Conservation (phyloP, 257 asterid species). For the Solanum etuberosum region DNA sequence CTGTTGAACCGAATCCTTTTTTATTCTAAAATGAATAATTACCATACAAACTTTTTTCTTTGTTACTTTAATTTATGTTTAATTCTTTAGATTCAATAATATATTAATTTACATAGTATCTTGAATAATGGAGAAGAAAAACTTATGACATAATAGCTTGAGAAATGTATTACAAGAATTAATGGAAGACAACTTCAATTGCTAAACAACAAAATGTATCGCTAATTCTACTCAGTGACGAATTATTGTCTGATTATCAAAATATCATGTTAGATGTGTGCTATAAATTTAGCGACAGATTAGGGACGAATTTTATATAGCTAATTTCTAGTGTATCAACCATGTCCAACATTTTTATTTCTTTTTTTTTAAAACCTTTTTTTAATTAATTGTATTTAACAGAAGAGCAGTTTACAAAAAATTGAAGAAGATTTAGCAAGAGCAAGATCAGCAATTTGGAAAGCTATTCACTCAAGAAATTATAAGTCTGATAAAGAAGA, state of each 20-base stretch:
- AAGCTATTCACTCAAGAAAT: neutral
- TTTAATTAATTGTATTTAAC: neutral
- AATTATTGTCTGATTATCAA: neutral
- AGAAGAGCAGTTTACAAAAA: neutral
- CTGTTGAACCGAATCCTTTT: too few species aligned
- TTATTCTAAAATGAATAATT: too few species aligned
- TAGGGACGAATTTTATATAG: neutral
- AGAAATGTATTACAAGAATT: too few species aligned
- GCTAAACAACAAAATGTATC: neutral
- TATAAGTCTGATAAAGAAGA: neutral
- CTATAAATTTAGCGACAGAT: too few species aligned
- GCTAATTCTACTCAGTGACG: neutral
- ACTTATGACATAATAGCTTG: neutral
- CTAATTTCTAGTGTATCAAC: neutral
- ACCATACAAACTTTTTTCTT: too few species aligned
- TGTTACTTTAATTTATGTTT: neutral
- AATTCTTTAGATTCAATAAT: neutral
- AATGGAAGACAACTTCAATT: neutral
- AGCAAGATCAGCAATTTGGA: slow-evolving; percentile 3
- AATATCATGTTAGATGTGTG: neutral
- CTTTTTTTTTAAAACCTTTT: neutral
- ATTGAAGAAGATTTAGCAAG: slow-evolving; percentile 15
- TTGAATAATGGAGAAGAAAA: too few species aligned
- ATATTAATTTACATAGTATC: neutral
- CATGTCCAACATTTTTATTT: neutral